Base-by-base conservation (phyloP, 2,329 filamentous ascomycete species). In the Elsinoe fawcettii region DNA sequence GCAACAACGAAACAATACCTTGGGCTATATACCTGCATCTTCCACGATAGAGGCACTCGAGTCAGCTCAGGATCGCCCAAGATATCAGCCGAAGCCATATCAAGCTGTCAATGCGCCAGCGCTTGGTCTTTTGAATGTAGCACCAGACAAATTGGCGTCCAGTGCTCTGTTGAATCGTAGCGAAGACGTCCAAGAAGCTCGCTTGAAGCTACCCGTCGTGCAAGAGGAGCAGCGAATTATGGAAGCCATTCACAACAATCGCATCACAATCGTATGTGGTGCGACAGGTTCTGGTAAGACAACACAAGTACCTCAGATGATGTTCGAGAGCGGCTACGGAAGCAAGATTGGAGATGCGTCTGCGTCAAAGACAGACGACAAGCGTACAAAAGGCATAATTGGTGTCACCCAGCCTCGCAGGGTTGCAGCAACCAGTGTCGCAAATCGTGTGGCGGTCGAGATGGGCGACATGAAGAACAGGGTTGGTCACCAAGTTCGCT, bases 261-360 rank as follows among this genome's bases (percentile, higher is more conserved):
- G 92, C 55, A 84, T 90, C 2, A 88, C 96, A 1, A 87, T 99
- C 9, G 83, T 99, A 6, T 96, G 92, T 74, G 93, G 93, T 71
- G 87, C 90, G 12, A 99, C 95, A 32, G 93, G 93, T 71, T 96
- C 90, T 61, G 93, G 93, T 69, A 99, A 99, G 73, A 99, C 95
- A 0, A 99, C 93, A 0, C 93, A 99, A 70, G 82, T 99, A 7
- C 95, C 95, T 0, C 93, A 99, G 66, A 99, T 99, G 67, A 77
- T 99, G 27, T 96, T 88, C 64, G 93, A 99, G 75, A 86, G 91
- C 51, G 93, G 93, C 5, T 97, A 95, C 66, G 93, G 92, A 9
- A 85, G 86, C 25, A 78, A 83, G 0, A 77, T 83, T 22, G 88
- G 89, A 9, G 43, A 61, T 2, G 20, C 27, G 1, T 18, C 56